Evolutionary conservation across 73 alveolate species (phyloP).

Genomic region (Paramecium biaurelia): DNA sequence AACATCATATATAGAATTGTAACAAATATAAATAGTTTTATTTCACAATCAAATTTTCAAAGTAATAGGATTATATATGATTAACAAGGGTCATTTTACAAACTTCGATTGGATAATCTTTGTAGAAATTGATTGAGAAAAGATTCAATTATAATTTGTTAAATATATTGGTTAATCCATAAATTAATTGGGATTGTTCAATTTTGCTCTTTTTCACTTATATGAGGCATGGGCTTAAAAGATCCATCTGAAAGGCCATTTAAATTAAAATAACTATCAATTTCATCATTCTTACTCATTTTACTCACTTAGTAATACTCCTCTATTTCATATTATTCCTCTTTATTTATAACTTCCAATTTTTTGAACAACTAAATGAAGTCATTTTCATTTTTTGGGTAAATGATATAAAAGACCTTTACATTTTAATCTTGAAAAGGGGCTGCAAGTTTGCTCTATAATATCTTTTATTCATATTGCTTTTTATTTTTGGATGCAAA

Average conservation of each 20-base stretch:
- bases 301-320: background rate
- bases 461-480: background rate
- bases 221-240: background rate
- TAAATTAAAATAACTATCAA: background rate
- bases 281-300: background rate
- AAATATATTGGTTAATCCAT: background rate
- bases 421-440: background rate
- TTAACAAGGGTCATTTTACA: too few species aligned
- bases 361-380: background rate
- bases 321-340: background rate
- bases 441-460: background rate
- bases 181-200: background rate
- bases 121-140: background rate
- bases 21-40: too few species aligned
- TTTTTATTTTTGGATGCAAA: background rate
- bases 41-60: too few species aligned
- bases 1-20: too few species aligned
- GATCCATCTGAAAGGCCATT: background rate
- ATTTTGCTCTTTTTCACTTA: background rate
- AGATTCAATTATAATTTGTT: background rate
- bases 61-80: too few species aligned
- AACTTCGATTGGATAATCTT: too few species aligned
- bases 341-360: background rate
- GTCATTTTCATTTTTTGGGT: background rate
- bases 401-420: background rate